Percentiles rank a stretch among this genome's conserved stretches.
These are phyloP conservation scores for Ceratobasidium sp. DNA, from an alignment of 1,284 basidiomycete genomes.

Conservation along the genomic window DNA sequence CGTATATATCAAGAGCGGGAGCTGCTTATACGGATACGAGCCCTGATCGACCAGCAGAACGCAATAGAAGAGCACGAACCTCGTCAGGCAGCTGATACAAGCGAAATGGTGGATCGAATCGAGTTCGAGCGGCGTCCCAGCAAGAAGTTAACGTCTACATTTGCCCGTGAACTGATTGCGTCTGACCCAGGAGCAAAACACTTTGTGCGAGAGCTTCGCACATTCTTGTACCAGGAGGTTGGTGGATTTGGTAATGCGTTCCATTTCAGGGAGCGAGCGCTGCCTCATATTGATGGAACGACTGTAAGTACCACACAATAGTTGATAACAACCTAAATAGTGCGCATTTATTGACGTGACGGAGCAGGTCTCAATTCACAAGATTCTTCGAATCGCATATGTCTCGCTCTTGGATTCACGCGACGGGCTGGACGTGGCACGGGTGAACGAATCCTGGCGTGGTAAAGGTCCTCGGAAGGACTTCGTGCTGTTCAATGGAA, in stretches of 20 bases:
- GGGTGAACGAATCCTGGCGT: not conserved
- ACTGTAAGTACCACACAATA: constrained; percentile 8
- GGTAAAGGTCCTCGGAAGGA: not conserved
- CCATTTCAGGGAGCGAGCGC: not conserved
- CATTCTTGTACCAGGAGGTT: constrained; percentile 1
- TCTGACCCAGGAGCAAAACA: not conserved
- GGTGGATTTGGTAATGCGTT: not conserved
- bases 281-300: constrained; percentile 1
- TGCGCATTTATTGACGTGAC: no score
- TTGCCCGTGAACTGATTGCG: not conserved
- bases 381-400: not conserved
- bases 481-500: not conserved
- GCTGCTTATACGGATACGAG: not conserved
- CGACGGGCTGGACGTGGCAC: not conserved
- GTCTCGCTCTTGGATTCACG: not conserved
- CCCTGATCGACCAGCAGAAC: not conserved
- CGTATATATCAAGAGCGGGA: constrained; percentile 8
- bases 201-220: not conserved
- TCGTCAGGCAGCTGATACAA: not conserved
- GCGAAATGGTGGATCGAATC: not conserved
- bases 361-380: not conserved
- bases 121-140: not conserved
- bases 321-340: no score
- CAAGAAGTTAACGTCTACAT: not conserved
- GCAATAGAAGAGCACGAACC: not conserved